Evolutionary conservation across 495 filamentous ascomycete genomes (phyloP).

Genomic region (Thermothielavioides terrestris): DNA sequence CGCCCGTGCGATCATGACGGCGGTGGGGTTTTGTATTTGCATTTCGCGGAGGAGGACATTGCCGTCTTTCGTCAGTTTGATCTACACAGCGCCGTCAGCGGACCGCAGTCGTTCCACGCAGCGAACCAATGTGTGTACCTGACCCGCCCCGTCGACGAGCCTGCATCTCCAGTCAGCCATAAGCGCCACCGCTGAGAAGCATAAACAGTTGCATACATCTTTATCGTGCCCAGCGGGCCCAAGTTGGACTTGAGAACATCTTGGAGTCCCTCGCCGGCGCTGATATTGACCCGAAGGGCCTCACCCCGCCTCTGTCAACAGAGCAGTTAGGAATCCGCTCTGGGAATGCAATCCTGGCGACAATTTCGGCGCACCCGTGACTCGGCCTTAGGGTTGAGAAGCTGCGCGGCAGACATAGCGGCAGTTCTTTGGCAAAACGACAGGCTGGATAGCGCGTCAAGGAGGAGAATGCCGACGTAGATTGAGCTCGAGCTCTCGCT

Average conservation of each 20-base stretch:
- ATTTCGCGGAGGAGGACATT: conserved; percentile 94
- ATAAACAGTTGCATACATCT: conserved; percentile 60
- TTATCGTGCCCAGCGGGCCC: conserved; percentile 87
- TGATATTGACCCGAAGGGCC: conserved; percentile 93
- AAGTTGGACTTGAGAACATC: conserved; percentile 96
- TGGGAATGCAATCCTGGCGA: not conserved
- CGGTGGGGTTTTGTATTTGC: conserved; percentile 87
- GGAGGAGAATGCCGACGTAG: conserved; percentile 11
- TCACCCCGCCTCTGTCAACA: conserved; percentile 74
- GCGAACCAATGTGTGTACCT: conserved; percentile 58
- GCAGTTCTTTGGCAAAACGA: conserved; percentile 7
- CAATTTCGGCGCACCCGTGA: conserved; percentile 69
- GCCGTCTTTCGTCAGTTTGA: conserved; percentile 98
- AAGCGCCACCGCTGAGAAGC: not conserved
- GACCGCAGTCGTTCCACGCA: conserved; percentile 4
- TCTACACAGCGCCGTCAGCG: conserved; percentile 43
- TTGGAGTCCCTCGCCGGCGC: conserved; percentile 85
- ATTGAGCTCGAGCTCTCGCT: conserved; percentile 17
- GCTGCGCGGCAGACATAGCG: conserved; percentile 82
- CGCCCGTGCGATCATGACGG: conserved; percentile 97
- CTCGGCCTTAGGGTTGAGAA: conserved; percentile 97
- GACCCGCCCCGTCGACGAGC: conserved; percentile 91
- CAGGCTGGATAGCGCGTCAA: conserved; percentile 4
- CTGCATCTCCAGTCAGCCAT: conserved; percentile 40
- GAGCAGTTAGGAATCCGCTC: conserved; percentile 19